phyloP scores from a whole-genome alignment of 2,329 filamentous ascomycete genomes.

The Colletotrichum agaves region DNA sequence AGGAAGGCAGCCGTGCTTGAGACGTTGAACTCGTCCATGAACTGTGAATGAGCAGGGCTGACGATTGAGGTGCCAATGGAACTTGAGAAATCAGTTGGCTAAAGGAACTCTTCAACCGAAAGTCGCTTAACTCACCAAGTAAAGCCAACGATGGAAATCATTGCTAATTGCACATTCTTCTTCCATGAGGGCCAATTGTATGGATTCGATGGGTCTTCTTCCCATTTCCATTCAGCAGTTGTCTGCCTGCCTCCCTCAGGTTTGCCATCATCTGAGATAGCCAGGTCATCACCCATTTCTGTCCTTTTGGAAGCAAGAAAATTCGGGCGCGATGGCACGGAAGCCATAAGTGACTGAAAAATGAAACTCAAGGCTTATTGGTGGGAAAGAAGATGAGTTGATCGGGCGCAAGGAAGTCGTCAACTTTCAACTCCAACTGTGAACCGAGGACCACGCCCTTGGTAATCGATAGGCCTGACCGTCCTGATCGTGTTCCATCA shows the following conservation, averaged over 20 bases:
- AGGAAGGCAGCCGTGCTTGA: slow-evolving; percentile 66
- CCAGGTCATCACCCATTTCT: background rate
- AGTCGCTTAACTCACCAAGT: slow-evolving; percentile 48
- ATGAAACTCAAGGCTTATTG: background rate
- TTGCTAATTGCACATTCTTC: slow-evolving; percentile 52
- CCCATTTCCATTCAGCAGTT: slow-evolving; percentile 45
- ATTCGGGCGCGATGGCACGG: background rate
- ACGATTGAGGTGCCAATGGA: slow-evolving; percentile 67
- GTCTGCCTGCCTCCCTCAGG: background rate
- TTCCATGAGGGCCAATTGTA: slow-evolving; percentile 60
- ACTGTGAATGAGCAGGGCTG: slow-evolving; percentile 56
- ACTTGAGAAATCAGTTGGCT: slow-evolving; percentile 44
- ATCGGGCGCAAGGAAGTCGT: background rate
- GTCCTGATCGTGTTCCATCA: background rate
- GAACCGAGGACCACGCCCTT: background rate
- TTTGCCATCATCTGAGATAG: background rate
- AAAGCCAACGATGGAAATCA: slow-evolving; percentile 52
- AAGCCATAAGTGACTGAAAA: background rate
- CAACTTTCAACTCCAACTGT: background rate
- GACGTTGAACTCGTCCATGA: slow-evolving; percentile 65
- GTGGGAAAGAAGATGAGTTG: background rate
- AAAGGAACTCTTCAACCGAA: background rate
- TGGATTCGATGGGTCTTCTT: slow-evolving; percentile 56
- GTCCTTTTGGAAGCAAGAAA: background rate
- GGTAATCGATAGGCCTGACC: too few species aligned